Base-by-base conservation (phyloP, 495 filamentous ascomycete genomes). In the Hypoxylon rickii region DNA sequence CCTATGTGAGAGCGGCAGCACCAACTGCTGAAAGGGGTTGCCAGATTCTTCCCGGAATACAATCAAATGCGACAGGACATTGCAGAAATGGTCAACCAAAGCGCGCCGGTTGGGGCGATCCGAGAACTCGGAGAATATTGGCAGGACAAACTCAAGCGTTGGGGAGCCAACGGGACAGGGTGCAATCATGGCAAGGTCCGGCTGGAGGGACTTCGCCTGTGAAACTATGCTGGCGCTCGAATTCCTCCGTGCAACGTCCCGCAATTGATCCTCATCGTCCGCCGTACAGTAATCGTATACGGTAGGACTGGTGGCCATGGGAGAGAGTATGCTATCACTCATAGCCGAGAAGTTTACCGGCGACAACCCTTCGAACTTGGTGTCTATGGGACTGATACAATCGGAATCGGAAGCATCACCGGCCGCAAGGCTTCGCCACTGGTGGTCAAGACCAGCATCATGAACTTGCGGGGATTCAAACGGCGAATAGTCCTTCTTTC, bases 31-130 rank as follows among this genome's bases (percentile, higher is more conserved):
- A 59, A 86, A 85, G 0, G 83, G 82, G 45, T 86, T 86, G 34
- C 81, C 83, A 1, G 76, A 76, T 51, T 85, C 82, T 51, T 86
- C 83, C 33, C 82, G 78, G 48, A 86, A 83, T 5, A 85, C 83
- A 24, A 86, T 83, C 24, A 84, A 70, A 65, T 84, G 83, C 7
- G 81, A 84, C 32, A 85, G 56, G 18, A 85, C 79, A 53, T 83
- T 83, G 70, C 82, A 83, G 59, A 85, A 85, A 66, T 86, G 82
- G 59, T 84, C 80, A 18, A 86, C 71, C 20, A 85, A 66, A 16
- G 73, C 78, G 32, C 83, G 72, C 22, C 80, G 76, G 55, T 82
- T 83, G 24, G 73, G 76, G 24, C 72, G 77, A 16, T 75, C 70
- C 21, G 79, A 75, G 65, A 84, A 83, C 52, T 86, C 82, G 15